Percentiles rank a stretch among this genome's conserved stretches.
Conservation (phyloP, 805 yeast genomes). For the Ogataea neopini region DNA sequence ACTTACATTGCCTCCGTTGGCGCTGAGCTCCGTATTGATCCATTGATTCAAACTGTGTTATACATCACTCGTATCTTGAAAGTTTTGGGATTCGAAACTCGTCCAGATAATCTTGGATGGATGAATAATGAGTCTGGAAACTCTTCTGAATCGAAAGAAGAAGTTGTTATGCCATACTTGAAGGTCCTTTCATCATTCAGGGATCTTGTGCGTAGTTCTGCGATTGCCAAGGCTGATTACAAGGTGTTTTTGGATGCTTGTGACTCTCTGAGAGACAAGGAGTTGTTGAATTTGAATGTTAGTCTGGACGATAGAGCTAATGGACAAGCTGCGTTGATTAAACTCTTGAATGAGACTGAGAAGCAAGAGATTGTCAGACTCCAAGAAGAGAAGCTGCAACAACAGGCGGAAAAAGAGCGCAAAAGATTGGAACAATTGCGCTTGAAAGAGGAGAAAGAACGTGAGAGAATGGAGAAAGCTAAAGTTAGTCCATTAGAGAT, state of each 20-base stretch:
- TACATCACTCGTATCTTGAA: constrained; percentile 72
- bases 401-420: constrained; percentile 38
- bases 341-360: constrained; percentile 73
- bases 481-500: constrained; percentile 68
- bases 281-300: constrained; percentile 72
- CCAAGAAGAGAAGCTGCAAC: constrained; percentile 58
- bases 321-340: constrained; percentile 77
- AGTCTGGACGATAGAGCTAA: constrained; percentile 85
- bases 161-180: constrained; percentile 74
- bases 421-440: constrained; percentile 60
- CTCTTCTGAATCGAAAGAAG: constrained; percentile 50
- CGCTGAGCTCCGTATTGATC: constrained; percentile 61
- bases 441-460: constrained; percentile 62
- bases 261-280: constrained; percentile 72
- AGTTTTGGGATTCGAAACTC: constrained; percentile 73
- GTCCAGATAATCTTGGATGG: constrained; percentile 84
- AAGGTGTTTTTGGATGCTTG: constrained; percentile 62
- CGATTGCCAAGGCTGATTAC: constrained; percentile 60
- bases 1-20: constrained; percentile 62
- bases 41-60: constrained; percentile 58
- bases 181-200: constrained; percentile 77
- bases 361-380: constrained; percentile 60
- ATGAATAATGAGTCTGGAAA: constrained; percentile 24
- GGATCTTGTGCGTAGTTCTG: constrained; percentile 73
- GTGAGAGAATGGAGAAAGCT: constrained; percentile 65